These are phyloP conservation scores for Verticillium nubilum DNA, from an alignment of 2,329 filamentous ascomycete genomes.

Conservation along the genomic window DNA sequence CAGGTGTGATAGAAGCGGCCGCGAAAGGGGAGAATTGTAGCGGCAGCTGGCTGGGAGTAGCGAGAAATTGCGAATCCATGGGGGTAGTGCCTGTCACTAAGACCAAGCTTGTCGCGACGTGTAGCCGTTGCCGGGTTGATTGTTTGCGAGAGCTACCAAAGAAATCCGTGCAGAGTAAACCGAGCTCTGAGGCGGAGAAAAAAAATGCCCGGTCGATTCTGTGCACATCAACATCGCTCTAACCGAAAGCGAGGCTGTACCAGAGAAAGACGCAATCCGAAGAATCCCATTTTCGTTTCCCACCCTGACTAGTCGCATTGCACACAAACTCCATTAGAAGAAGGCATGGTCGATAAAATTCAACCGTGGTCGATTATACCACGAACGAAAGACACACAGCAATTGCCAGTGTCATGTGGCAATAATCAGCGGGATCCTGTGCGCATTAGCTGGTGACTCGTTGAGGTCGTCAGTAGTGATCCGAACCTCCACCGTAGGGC, in stretches of 20 bases:
- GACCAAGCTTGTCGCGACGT: conserved; percentile 13
- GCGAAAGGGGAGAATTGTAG: conserved; percentile 8
- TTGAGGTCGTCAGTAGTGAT: conserved; percentile 7
- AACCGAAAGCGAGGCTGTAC: not conserved
- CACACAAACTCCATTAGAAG: not conserved
- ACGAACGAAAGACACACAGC: conserved; percentile 2
- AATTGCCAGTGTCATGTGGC: conserved; percentile 1
- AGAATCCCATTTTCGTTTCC: conserved; percentile 10
- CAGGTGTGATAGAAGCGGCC: conserved; percentile 10
- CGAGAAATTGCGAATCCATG: conserved; percentile 3
- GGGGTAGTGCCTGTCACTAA: not conserved
- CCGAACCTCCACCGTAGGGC: conserved; percentile 34
- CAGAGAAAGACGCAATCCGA: conserved; percentile 7
- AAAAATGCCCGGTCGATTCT: not conserved
- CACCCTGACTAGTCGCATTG: conserved; percentile 10
- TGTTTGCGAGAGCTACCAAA: conserved; percentile 15
- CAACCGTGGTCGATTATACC: conserved; percentile 11
- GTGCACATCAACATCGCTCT: not conserved
- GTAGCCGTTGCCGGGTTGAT: conserved; percentile 12
- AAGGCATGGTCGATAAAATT: conserved; percentile 9
- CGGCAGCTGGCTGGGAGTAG: conserved; percentile 9
- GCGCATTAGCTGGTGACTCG: conserved; percentile 3
- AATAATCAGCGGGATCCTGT: conserved; percentile 20
- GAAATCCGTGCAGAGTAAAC: conserved; percentile 7
- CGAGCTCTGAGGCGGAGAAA: not conserved